These are phyloP conservation scores for Puccinia coronata DNA, from an alignment of 1,284 basidiomycete species.

Conservation along the genomic window DNA sequence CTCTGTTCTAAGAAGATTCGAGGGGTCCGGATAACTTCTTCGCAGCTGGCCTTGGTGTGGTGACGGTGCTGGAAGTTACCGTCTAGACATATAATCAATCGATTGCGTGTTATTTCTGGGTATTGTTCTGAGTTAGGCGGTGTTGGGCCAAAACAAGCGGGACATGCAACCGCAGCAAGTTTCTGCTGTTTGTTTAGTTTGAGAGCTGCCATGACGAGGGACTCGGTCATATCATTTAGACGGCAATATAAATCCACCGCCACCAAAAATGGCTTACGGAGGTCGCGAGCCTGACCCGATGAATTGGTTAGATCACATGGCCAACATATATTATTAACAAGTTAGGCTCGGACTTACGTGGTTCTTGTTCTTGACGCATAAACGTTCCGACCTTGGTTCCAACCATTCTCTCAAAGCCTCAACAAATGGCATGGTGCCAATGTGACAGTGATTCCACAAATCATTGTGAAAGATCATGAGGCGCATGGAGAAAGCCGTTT, in stretches of 20 bases:
- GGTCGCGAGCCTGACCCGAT: not conserved
- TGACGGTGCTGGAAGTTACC: slow-evolving; percentile 11
- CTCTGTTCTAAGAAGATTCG: not conserved
- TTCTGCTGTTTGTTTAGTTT: not conserved
- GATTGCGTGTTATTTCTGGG: not conserved
- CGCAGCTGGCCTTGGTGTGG: not conserved
- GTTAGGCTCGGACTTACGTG: not conserved
- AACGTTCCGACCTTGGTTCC: not conserved
- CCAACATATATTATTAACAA: not conserved
- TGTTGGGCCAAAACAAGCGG: slow-evolving; percentile 7
- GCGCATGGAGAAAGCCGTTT: not conserved
- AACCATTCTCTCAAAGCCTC: not conserved
- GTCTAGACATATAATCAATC: not conserved
- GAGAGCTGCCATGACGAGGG: not conserved
- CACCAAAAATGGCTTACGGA: not conserved
- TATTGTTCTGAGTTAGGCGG: not conserved
- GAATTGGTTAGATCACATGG: not conserved
- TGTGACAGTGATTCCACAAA: slow-evolving; percentile 4
- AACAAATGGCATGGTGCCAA: not conserved
- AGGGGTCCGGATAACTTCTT: not conserved
- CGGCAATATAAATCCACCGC: not conserved
- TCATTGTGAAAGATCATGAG: slow-evolving; percentile 8
- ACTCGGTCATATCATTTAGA: not conserved
- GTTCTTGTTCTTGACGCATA: not conserved
- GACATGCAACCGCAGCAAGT: not conserved